Percentiles rank a stretch among this genome's conserved stretches.
phyloP scores from a whole-genome alignment of 768 basidiomycete genomes.

The Russula emetica region DNA sequence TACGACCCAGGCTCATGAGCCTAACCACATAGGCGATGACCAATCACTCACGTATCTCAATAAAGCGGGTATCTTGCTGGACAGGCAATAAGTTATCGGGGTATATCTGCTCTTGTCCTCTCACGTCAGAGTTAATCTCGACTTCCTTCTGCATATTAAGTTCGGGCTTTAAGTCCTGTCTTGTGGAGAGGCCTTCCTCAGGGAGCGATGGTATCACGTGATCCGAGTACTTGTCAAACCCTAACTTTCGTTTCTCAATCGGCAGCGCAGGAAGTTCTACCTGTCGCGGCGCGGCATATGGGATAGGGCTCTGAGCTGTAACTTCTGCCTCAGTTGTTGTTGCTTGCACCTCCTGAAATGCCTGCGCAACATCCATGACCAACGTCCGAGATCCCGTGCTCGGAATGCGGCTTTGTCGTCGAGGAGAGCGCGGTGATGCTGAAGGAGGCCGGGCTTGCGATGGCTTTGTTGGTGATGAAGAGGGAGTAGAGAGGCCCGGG shows the following conservation, averaged over 20 bases:
- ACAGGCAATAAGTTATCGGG: not conserved
- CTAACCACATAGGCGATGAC: slow-evolving; percentile 8
- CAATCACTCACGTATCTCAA: slow-evolving; percentile 37
- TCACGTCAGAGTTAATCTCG: not conserved
- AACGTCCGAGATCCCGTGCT: slow-evolving; percentile 66
- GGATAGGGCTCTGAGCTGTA: not conserved
- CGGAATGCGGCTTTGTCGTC: slow-evolving; percentile 53
- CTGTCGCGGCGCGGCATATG: slow-evolving; percentile 2
- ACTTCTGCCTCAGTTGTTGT: not conserved
- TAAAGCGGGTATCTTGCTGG: slow-evolving; percentile 8
- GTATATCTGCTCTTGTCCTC: not conserved
- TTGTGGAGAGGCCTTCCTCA: slow-evolving; percentile 60
- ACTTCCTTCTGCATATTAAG: not conserved
- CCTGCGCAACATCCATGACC: slow-evolving; percentile 76
- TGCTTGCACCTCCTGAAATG: slow-evolving; percentile 41
- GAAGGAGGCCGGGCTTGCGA: not conserved
- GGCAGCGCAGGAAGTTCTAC: slow-evolving; percentile 29
- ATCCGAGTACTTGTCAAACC: slow-evolving; percentile 61
- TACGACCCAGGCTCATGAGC: slow-evolving; percentile 3
- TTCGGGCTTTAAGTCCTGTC: slow-evolving; percentile 26
- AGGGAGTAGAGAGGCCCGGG: slow-evolving; percentile 37
- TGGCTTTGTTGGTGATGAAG: not conserved
- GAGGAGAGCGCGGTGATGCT: slow-evolving; percentile 33
- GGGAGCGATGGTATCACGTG: slow-evolving; percentile 59
- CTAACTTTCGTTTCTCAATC: slow-evolving; percentile 59